Evolutionary conservation across 2,329 filamentous ascomycete species (phyloP), one percentile per base, ranked within the genome.

Genomic region (Neoarthrinium moseri): DNA sequence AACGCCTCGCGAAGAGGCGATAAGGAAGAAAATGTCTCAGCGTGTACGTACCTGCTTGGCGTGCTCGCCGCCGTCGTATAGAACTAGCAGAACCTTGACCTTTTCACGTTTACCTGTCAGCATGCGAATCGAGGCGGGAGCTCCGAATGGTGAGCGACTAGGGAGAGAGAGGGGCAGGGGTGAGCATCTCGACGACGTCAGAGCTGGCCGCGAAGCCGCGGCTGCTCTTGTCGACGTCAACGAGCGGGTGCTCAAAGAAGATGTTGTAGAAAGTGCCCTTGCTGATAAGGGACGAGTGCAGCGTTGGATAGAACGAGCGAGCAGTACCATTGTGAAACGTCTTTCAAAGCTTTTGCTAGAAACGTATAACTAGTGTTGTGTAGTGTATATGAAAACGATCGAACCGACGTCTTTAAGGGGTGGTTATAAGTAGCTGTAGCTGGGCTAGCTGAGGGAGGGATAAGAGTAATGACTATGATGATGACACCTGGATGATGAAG

Each of bases 51-150:
- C 90, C 65, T 96, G 80, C 72, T 87, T 75, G 74, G 91, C 91
- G 77, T 96, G 90, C 75, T 90, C 77, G 67, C 83, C 81, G 69
- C 91, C 91, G 73, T 96, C 91, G 79, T 96, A 96, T 60, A 96
- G 82, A 61, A 95, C 89, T 66, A 91, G 79, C 67, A 96, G 86
- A 74, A 96, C 89, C 78, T 96, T 96, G 77, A 91, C 91, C 91
- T 96, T 68, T 71, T 72, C 66, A 65, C 64, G 67, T 59, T 57
- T 53, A 51, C 68, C 69, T 60, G 75, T 78, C 64, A 78, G 74
- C 71, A 70, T 80, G 73, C 81, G 81, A 59, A 75, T 75, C 56
- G 84, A 76, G 64, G 80, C 78, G 66, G 56, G 75, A 35, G 48
- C 47, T 37, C 40, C 51, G 45, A 51, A 55, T 22, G 54, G 45